Percentiles rank a stretch among this genome's conserved stretches.
These are phyloP conservation scores for Dictyostelium purpureum DNA, from an alignment of 78 protist genomes.

Conservation along the genomic window DNA sequence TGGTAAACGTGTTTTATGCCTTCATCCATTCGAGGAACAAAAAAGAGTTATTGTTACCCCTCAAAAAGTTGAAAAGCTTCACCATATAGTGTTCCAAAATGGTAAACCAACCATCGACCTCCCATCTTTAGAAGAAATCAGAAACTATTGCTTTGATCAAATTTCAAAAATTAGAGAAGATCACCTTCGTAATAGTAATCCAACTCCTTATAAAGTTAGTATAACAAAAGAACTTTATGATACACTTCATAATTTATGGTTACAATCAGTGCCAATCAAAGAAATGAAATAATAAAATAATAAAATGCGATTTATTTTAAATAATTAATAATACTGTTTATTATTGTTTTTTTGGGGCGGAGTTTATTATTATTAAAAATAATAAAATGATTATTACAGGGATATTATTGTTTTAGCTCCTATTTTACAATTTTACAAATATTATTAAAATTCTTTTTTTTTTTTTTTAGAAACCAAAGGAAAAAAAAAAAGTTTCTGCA, in stretches of 20 bases:
- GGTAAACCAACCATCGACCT: conserved; percentile 31
- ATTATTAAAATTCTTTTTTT: too few species aligned
- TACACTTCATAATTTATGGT: conserved; percentile 82
- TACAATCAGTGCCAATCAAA: conserved; percentile 58
- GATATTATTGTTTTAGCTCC: too few species aligned
- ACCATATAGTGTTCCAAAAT: conserved; percentile 60
- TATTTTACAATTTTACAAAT: too few species aligned
- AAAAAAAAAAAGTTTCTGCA: too few species aligned
- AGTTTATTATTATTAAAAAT: too few species aligned
- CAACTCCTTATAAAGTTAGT: conserved; percentile 88
- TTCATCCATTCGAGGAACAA: conserved; percentile 87
- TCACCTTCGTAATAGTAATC: conserved; percentile 79
- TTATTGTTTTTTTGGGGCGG: too few species aligned
- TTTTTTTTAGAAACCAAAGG: too few species aligned
- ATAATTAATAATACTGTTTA: too few species aligned
- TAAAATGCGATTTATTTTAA: too few species aligned
- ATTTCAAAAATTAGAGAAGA: conserved; percentile 76
- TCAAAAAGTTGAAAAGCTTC: conserved; percentile 58
- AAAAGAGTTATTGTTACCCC: conserved; percentile 82
- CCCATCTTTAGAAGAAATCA: conserved; percentile 52
- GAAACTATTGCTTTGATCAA: conserved; percentile 69
- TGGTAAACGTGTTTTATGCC: conserved; percentile 81
- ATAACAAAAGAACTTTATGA: conserved; percentile 70
- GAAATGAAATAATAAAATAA: conserved; percentile 66
- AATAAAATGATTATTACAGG: too few species aligned